Base-by-base conservation (phyloP, 176 grass and related monocot species). In the Carex littledalei region DNA sequence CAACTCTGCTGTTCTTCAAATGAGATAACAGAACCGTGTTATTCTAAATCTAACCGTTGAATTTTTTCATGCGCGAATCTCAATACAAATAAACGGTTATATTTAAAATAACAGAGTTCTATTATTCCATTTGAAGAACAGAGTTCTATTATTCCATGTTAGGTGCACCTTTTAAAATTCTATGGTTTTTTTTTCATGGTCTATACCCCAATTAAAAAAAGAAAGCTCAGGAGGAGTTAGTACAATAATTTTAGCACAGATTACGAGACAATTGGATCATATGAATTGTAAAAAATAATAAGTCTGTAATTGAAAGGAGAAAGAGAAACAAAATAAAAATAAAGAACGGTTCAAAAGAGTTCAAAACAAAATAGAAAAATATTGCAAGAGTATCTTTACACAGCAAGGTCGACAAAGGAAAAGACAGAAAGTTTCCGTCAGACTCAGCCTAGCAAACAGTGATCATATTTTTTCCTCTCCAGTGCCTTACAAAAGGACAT, bases 351-450 rank as follows among this genome's bases (percentile, higher is more conserved):
- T 83, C 8, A 83, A 52, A 58, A 13, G 10, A 9, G 4, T 67
- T 65, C 11, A 11, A 24, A 83, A 12, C 5, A 26, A 83, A 83
- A 52, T 65, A 67, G 41, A 68, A 68, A 83, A 68, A 83, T 50
- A 66, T 12, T 65, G 21, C 1, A 75, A 67, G 81, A 83, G 81
- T 83, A 83, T 83, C 81, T 83, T 83, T 52, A n/a, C 61, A 66
- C 81, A 54, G 81, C 79, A 62, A 68, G 84, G 43, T 54, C 75
- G 92, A 89, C 90, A 90, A 81, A 82, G 88, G 80, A 90, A 90
- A 92, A 92, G 90, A 92, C 90, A 90, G 67, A 86, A 88, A 88
- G 84, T 74, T 85, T 84, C 45, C 78, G 74, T 89, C 85, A 80
- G 89, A 80, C 59, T 83, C 15, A 58, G 79, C 88, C 87, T 90